Evolutionary conservation across 2,329 filamentous ascomycete species (phyloP).

Genomic region (Trichoderma hamatum): DNA sequence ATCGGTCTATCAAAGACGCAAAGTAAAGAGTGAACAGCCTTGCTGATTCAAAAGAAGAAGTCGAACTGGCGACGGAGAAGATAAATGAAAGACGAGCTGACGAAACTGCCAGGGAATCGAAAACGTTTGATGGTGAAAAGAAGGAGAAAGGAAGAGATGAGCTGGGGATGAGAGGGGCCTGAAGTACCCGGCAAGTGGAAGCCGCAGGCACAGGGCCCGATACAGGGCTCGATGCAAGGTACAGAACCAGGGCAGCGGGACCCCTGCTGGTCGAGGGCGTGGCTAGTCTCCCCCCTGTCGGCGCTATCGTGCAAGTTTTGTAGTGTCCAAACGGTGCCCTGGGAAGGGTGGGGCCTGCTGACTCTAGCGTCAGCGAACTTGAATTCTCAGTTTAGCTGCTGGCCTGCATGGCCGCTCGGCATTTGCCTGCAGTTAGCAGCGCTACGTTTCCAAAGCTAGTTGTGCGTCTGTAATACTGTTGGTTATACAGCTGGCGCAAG

Average conservation of each 20-base stretch:
- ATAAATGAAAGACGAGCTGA: conserved; percentile 34
- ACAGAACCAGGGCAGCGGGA: conserved; percentile 14
- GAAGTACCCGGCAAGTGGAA: conserved; percentile 25
- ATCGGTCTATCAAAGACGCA: conserved; percentile 58
- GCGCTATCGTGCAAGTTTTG: conserved; percentile 2
- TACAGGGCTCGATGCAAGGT: conserved; percentile 24
- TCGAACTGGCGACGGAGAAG: conserved; percentile 31
- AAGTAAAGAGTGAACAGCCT: conserved; percentile 43
- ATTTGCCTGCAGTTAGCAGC: no score
- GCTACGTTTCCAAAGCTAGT: no score
- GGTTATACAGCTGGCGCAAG: background rate
- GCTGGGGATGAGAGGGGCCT: conserved; percentile 20
- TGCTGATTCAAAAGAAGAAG: conserved; percentile 33
- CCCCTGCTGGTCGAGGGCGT: conserved; percentile 10
- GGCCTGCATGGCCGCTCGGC: background rate
- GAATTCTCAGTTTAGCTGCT: background rate
- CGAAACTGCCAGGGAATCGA: conserved; percentile 31
- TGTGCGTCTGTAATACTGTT: background rate
- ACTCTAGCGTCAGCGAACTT: background rate
- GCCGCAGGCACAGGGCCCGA: conserved; percentile 12
- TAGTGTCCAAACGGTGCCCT: background rate
- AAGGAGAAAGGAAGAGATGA: conserved; percentile 31
- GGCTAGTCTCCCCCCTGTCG: background rate
- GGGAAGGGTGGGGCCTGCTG: background rate
- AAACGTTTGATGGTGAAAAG: conserved; percentile 25